phyloP scores from a whole-genome alignment of 2,329 filamentous ascomycete genomes.

The Botrytis hyacinthi region DNA sequence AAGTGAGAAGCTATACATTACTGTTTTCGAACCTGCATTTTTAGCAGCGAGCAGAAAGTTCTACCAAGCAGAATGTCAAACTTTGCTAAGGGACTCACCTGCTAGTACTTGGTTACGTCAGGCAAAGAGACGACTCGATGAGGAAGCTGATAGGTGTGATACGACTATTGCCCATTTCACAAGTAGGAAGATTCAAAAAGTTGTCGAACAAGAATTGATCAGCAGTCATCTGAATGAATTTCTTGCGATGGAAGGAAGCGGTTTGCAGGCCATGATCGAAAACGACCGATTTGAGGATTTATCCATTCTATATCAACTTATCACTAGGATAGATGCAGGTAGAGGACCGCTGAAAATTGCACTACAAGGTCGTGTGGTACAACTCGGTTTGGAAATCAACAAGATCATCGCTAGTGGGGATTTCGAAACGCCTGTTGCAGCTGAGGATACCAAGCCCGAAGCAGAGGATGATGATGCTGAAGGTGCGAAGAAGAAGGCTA shows the following conservation, averaged over 20 bases:
- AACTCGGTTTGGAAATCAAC: slow-evolving; percentile 82
- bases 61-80: slow-evolving; percentile 73
- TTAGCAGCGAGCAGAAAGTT: slow-evolving; percentile 68
- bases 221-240: slow-evolving; percentile 75
- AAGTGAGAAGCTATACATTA: slow-evolving; percentile 77
- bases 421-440: slow-evolving; percentile 43
- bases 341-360: slow-evolving; percentile 69
- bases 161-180: slow-evolving; percentile 77
- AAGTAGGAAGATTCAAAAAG: slow-evolving; percentile 66
- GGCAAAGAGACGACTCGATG: slow-evolving; percentile 68
- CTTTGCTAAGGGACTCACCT: slow-evolving; percentile 73
- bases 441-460: slow-evolving; percentile 44
- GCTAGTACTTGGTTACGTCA: slow-evolving; percentile 79
- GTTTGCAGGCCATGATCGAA: slow-evolving; percentile 85
- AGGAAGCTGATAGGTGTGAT: slow-evolving; percentile 79
- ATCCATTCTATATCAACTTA: slow-evolving; percentile 75
- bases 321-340: slow-evolving; percentile 71
- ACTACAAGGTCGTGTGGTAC: slow-evolving; percentile 71
- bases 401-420: slow-evolving; percentile 57
- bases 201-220: slow-evolving; percentile 82
- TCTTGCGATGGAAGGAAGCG: slow-evolving; percentile 78
- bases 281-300: slow-evolving; percentile 80
- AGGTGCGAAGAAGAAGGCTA: slow-evolving; percentile 49
- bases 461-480: slow-evolving; percentile 35
- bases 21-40: slow-evolving; percentile 77